A percentile compares a stretch with the other conserved stretches of the same genome.
These are phyloP conservation scores for Colletotrichum cereale DNA, from an alignment of 2,329 filamentous ascomycete species.

Conservation along the genomic window DNA sequence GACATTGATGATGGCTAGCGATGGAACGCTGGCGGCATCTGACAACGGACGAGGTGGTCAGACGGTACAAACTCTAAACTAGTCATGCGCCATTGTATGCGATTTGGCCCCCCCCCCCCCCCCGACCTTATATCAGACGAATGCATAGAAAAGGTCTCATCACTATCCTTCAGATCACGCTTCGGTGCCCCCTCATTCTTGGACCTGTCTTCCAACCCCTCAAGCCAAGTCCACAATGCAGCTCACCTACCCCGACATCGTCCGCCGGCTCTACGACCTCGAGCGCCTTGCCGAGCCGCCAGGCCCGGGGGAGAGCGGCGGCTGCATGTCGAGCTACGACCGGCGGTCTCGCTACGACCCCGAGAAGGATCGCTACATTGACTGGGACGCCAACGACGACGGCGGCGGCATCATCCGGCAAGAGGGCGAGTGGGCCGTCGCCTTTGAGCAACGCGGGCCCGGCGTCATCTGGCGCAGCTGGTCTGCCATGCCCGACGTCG, in stretches of 20 bases:
- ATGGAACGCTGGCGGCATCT: not conserved
- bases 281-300: constrained; percentile 35
- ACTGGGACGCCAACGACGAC: constrained; percentile 39
- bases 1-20: not conserved
- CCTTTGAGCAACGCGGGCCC: constrained; percentile 34
- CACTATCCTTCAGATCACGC: not conserved
- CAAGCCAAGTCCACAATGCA: constrained; percentile 1
- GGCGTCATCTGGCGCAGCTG: constrained; percentile 36
- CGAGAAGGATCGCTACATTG: constrained; percentile 28
- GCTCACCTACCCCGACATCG: constrained; percentile 31
- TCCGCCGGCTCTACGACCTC: constrained; percentile 33
- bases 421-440: constrained; percentile 31
- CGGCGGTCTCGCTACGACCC: constrained; percentile 35
- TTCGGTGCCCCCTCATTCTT: not conserved
- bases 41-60: not conserved
- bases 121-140: not conserved
- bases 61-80: not conserved
- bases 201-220: not conserved
- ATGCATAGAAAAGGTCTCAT: not conserved
- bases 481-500: constrained; percentile 35
- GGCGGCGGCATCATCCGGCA: constrained; percentile 31
- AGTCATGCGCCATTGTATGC: not conserved
- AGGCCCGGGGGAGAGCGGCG: constrained; percentile 24
- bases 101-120: too few species aligned
- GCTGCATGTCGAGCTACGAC: constrained; percentile 39